phyloP scores from a whole-genome alignment of 108 stramenopile species.

The Nitzschia sp. region DNA sequence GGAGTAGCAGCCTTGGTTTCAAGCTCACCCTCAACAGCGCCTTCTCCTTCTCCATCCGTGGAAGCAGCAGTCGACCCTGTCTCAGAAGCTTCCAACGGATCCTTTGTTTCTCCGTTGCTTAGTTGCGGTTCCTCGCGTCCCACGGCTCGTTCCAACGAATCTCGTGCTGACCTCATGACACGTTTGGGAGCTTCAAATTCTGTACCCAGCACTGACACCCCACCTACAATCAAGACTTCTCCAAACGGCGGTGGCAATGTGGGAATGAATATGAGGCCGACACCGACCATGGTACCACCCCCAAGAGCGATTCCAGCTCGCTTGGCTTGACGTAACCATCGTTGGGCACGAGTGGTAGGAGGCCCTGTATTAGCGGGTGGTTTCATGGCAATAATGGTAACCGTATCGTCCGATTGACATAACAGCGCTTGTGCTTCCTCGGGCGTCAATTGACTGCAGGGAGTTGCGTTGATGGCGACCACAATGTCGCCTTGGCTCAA shows the following conservation, averaged over 20 bases:
- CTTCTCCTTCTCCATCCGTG: neutral
- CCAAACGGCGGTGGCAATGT: constrained; percentile 50
- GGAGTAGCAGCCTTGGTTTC: neutral
- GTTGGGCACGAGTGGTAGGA: constrained; percentile 17
- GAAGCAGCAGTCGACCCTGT: neutral
- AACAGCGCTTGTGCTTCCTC: constrained; percentile 26
- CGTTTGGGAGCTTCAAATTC: constrained; percentile 46
- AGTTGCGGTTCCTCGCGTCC: neutral
- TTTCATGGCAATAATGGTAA: constrained; percentile 27
- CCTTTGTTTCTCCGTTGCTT: neutral
- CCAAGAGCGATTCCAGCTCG: constrained; percentile 30
- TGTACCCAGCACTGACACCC: constrained; percentile 39
- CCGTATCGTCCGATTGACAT: constrained; percentile 10
- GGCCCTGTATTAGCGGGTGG: neutral
- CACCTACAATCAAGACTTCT: constrained; percentile 41
- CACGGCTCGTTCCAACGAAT: constrained; percentile 35
- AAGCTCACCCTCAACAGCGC: neutral
- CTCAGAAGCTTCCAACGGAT: neutral
- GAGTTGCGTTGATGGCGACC: constrained; percentile 27
- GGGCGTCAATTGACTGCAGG: constrained; percentile 9
- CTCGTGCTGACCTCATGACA: constrained; percentile 26
- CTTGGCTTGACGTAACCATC: constrained; percentile 26
- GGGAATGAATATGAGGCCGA: constrained; percentile 40
- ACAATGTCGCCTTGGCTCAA: constrained; percentile 29
- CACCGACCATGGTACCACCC: constrained; percentile 42